These are phyloP conservation scores for Phytopythium aichiense DNA, from an alignment of 352 stramenopile species.

Conservation along the genomic window DNA sequence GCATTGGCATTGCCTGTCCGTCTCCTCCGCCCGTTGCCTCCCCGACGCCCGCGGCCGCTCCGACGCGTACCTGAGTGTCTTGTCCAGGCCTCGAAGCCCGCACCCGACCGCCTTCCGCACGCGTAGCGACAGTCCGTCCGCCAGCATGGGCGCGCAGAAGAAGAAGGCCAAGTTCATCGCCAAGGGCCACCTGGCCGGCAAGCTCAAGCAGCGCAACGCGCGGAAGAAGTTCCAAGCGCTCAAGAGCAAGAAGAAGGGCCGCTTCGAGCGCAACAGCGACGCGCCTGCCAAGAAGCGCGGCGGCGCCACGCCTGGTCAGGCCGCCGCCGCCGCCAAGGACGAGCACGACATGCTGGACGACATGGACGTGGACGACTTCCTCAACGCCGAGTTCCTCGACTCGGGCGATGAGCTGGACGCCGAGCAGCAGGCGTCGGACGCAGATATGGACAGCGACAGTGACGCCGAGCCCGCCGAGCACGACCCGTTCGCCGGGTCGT, in stretches of 20 bases:
- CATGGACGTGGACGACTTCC: slow-evolving; percentile 86
- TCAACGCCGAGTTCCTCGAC: slow-evolving; percentile 80
- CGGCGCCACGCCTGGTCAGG: slow-evolving; percentile 12
- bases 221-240: slow-evolving; percentile 79
- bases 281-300: slow-evolving; percentile 42
- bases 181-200: slow-evolving; percentile 69
- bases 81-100: too few species aligned
- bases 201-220: slow-evolving; percentile 84
- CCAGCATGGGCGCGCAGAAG: slow-evolving; percentile 60
- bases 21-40: background rate
- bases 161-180: slow-evolving; percentile 89
- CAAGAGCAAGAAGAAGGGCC: slow-evolving; percentile 74
- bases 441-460: slow-evolving; percentile 19
- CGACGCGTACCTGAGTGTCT: too few species aligned
- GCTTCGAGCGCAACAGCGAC: slow-evolving; percentile 63
- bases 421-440: slow-evolving; percentile 8
- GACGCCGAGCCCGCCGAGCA: slow-evolving; percentile 22
- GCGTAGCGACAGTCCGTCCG: too few species aligned
- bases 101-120: too few species aligned
- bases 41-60: too few species aligned
- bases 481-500: slow-evolving; percentile 12
- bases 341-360: slow-evolving; percentile 83
- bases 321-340: slow-evolving; percentile 33
- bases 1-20: background rate
- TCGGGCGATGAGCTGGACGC: slow-evolving; percentile 43